phyloP scores from a whole-genome alignment of 2,329 filamentous ascomycete species.

The Nemania abortiva region DNA sequence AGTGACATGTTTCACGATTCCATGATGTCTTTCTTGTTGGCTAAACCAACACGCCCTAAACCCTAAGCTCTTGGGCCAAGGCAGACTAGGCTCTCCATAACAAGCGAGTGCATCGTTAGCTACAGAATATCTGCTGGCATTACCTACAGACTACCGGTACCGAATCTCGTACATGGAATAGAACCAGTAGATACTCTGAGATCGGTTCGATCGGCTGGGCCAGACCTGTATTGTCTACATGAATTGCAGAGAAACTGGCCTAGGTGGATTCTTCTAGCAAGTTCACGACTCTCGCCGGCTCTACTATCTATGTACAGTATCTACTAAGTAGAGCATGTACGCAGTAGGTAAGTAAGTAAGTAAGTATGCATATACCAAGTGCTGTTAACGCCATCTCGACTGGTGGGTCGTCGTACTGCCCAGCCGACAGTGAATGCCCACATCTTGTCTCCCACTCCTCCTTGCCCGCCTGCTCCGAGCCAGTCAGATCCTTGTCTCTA shows the following conservation, averaged over 20 bases:
- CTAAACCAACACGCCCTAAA: constrained; percentile 12
- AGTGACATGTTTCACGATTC: constrained; percentile 16
- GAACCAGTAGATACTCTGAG: constrained; percentile 10
- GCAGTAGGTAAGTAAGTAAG: not conserved
- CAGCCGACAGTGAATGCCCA: constrained; percentile 39
- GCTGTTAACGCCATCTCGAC: constrained; percentile 37
- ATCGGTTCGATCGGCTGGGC: constrained; percentile 7
- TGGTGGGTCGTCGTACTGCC: constrained; percentile 45
- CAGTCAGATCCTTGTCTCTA: constrained; percentile 44
- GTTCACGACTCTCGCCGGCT: constrained; percentile 5
- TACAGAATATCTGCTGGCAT: not conserved
- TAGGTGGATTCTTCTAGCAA: constrained; percentile 21
- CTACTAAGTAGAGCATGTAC: not conserved
- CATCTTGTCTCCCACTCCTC: constrained; percentile 42
- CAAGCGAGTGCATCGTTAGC: constrained; percentile 11
- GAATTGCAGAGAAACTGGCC: constrained; percentile 15
- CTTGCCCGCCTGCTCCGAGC: constrained; percentile 43
- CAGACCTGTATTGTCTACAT: not conserved
- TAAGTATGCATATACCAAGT: constrained; percentile 23
- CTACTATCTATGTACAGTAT: constrained; percentile 1
- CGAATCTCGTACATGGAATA: not conserved
- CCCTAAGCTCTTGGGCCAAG: constrained; percentile 21
- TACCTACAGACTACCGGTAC: not conserved
- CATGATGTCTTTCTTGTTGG: not conserved
- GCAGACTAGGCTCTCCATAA: constrained; percentile 22